Base-by-base conservation (phyloP, 2,329 filamentous ascomycete species). In the Fusarium albosuccineum region DNA sequence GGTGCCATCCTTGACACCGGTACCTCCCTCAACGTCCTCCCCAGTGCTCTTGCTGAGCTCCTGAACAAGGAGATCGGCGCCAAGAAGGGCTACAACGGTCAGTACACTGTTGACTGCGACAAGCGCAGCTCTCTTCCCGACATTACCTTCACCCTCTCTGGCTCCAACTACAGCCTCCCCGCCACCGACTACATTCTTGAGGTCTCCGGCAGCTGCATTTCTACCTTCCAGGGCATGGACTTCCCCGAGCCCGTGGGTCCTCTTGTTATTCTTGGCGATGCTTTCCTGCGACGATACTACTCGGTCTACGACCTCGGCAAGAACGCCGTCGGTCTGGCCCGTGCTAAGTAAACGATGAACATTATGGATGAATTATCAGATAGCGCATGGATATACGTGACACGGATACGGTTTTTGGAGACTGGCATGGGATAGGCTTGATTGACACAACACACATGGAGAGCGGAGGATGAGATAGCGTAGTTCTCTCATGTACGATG, bases 1-100 rank as follows among this genome's bases (percentile, higher is more conserved):
- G 97, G 96, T 83, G 93, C 94, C 74, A 97, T 99, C 70, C 92
- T 99, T 64, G 96, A 99, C 86, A 99, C 96, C 57, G 96, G 96
- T 75, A 99, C 96, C 78, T 99, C 97, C 48, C 89, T 99, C 79
- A 97, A 97, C 82, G 94, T 95, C 74, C 92, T 99, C 60, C 96
- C 96, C 74, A 91, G 88, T 73, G 91, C 92, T 75, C 88, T 98
- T 72, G 95, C 96, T 60, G 96, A 98, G 85, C 91, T 99, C 69
- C 86, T 99, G 83, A 99, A 99, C 88, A 91, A 92, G 82, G 91
- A 97, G 85, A 97, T 99, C 68, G 96, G 96, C 68, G 96, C 96
- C 72, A 97, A 97, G 90, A 99, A 98, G 89, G 89, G 92, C 65
- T 99, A 91, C 85, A 97, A 95, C 80, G 96, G 96, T 75, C 96